Evolutionary conservation across 148 eudicot genomes (phyloP).

Genomic region (Camellia lanceoleosa): DNA sequence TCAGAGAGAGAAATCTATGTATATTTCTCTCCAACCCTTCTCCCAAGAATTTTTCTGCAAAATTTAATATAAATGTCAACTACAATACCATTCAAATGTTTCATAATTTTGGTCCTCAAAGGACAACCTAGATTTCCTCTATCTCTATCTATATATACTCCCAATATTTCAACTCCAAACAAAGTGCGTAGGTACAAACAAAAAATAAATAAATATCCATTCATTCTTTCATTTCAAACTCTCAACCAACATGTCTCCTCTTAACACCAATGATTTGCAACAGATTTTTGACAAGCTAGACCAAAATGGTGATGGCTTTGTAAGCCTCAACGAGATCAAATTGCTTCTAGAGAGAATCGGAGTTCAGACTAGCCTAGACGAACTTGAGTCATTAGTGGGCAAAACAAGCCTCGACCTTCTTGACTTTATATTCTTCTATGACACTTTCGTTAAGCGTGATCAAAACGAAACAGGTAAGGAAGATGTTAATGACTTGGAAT

Average conservation of each 20-base stretch:
- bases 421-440: constrained; percentile 43
- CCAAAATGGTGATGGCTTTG: constrained; percentile 40
- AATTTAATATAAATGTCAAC: no score
- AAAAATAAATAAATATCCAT: no score
- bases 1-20: no score
- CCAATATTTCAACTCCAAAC: no score
- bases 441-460: constrained; percentile 16
- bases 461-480: neutral
- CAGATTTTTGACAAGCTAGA: constrained; percentile 47
- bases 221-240: no score
- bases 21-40: no score
- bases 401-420: constrained; percentile 26
- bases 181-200: no score
- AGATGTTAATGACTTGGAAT: constrained; percentile 12
- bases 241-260: constrained; percentile 26
- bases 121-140: no score
- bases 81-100: no score
- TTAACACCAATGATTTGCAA: constrained; percentile 25
- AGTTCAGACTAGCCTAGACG: constrained; percentile 22
- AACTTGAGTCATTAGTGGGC: constrained; percentile 36
- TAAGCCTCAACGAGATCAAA: constrained; percentile 49
- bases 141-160: no score
- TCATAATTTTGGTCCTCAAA: no score
- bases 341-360: constrained; percentile 43
- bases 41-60: no score